Base-by-base conservation (phyloP, 1,284 basidiomycete genomes). In the Heliocybe sulcata region DNA sequence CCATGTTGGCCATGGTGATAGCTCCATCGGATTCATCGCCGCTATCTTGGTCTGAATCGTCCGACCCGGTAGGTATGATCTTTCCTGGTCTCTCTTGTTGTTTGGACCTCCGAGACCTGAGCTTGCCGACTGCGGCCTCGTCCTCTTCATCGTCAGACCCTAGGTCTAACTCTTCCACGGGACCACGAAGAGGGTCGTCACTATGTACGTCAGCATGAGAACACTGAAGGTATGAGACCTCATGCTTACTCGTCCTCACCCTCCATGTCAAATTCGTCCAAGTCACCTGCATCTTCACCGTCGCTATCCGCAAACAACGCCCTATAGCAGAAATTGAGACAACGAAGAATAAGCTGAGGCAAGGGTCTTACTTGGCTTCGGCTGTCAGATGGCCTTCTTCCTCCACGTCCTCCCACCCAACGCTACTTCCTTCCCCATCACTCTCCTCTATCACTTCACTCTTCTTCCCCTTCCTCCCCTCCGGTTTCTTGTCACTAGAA, bases 1-100 rank as follows among this genome's bases (percentile, higher is more conserved):
- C 90, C 77, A 91, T 88, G 62, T 90, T 92, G 25, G 77, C 79
- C 68, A 83, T 82, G 8, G 88, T 92, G 26, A 84, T 70, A 48
- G 74, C 83, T 2, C 71, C 83, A 55, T 83, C 85, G 26, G 83
- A 77, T 45, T 73, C 70, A 19, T 73, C 71, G 9, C 61, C 62
- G 23, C 64, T 67, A 19, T 79, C 81, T 19, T 83, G 69, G 55
- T 62, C 75, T 47, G 75, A 73, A 31, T 64, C 72, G 49, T 78
- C 76, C 14, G 47, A 49, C 11, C 65, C 71, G 9, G 76, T 77
- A 4, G 79, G 76, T 50, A 81, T 78, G 35, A 79, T 76, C 67
- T 80, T 80, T 23, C 61, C 51, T 0, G 77, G 77, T 2, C 73
- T 72, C 58, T 75, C 72, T 54, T 66, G 66, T 61, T 81, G 78